Conservation (phyloP, 2,329 filamentous ascomycete species). For the Talaromyces rugulosus region DNA sequence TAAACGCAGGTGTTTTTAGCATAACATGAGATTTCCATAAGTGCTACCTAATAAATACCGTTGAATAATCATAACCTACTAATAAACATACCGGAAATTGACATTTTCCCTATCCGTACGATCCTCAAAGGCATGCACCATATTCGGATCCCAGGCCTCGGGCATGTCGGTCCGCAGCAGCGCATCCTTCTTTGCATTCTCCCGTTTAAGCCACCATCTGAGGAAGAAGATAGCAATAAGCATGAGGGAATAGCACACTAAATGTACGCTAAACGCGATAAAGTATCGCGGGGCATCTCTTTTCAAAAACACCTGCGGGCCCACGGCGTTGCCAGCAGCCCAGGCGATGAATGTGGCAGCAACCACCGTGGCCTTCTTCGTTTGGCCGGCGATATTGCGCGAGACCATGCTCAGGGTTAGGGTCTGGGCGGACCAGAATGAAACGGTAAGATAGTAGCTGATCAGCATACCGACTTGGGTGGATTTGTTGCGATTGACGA, state of each 20-base stretch:
- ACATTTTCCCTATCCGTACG: constrained; percentile 60
- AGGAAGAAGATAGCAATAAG: constrained; percentile 56
- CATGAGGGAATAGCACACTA: constrained; percentile 63
- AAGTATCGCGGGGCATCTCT: constrained; percentile 62
- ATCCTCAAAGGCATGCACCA: constrained; percentile 58
- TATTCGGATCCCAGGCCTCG: constrained; percentile 37
- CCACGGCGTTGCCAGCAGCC: constrained; percentile 64
- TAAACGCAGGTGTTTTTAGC: neutral
- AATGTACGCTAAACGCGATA: constrained; percentile 64
- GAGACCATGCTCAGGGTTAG: constrained; percentile 64
- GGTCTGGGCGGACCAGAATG: constrained; percentile 72
- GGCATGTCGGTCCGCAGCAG: constrained; percentile 40
- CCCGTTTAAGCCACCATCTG: constrained; percentile 52
- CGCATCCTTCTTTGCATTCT: constrained; percentile 58
- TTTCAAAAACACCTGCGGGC: constrained; percentile 61
- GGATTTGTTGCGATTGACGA: constrained; percentile 54
- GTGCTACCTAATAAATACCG: neutral
- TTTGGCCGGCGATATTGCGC: constrained; percentile 67
- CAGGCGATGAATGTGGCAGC: constrained; percentile 68
- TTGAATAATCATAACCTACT: constrained; percentile 9
- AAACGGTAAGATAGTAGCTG: constrained; percentile 71
- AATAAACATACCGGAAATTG: constrained; percentile 57
- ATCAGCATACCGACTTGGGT: constrained; percentile 66
- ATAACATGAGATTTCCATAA: neutral
- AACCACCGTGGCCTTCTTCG: constrained; percentile 66